Conservation (phyloP, 306 rosid genomes). For the Medicago lupulina region DNA sequence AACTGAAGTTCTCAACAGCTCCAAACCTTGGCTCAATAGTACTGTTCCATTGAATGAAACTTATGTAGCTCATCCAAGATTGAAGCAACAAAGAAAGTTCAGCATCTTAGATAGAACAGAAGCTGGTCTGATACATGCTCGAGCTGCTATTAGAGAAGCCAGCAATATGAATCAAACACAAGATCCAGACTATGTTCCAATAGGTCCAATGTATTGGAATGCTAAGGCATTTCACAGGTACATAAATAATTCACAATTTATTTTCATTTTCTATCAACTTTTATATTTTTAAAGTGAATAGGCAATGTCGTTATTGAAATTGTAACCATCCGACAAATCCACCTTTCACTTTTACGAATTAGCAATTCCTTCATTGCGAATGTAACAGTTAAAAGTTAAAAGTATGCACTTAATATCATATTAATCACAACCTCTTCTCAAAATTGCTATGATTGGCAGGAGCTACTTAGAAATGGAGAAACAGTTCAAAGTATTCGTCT, state of each 20-base stretch:
- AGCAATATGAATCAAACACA: conserved; percentile 50
- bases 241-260: not conserved
- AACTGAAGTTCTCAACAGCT: conserved; percentile 36
- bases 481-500: conserved; percentile 72
- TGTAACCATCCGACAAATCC: too few relatives aligned
- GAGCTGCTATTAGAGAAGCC: conserved; percentile 76
- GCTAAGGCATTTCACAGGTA: conserved; percentile 88
- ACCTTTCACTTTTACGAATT: too few relatives aligned
- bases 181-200: conserved; percentile 67
- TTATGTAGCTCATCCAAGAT: conserved; percentile 26
- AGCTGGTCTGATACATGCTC: conserved; percentile 56
- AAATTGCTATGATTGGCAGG: conserved; percentile 46
- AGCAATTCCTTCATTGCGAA: too few relatives aligned
- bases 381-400: too few relatives aligned
- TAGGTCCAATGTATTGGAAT: conserved; percentile 80
- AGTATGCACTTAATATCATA: not conserved
- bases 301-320: too few relatives aligned
- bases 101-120: conserved; percentile 57
- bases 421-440: not conserved
- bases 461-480: conserved; percentile 95
- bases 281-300: too few relatives aligned
- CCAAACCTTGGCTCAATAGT: conserved; percentile 13
- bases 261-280: not conserved
- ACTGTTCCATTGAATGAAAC: conserved; percentile 43
- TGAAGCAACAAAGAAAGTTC: conserved; percentile 35